Evolutionary conservation across 164 flowering plant species (phyloP), one percentile per base, ranked within the genome.

Genomic region (Kingdonia uniflora): DNA sequence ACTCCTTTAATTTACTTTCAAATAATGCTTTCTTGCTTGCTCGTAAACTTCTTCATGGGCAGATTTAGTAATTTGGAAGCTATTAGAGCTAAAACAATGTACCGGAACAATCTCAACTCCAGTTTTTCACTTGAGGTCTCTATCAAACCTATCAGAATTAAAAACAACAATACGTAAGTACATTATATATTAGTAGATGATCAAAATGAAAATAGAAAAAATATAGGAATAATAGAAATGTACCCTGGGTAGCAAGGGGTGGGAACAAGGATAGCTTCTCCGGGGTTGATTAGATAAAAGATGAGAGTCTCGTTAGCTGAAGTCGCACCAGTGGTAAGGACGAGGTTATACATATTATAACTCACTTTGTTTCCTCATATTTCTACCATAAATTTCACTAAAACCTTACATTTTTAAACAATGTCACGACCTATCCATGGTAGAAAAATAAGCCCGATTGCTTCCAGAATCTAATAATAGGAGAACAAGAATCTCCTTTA

Each of bases 81-180:
- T 52, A 21, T 67, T 71, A 0, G 68, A 59, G 54, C 75, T 74
- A 0, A 56, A 56, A 60, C 75, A 71, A 14, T 65, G 67, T 25
- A 71, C 62, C 1, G 75, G 75, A 10, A 74, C 64, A 14, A 74
- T 71, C 25, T 71, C 61, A 1, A 57, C 75, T 21, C 59, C 73
- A 0, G 75, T 74, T 52, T 74, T 39, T 74, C 77, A 74, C 56
- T 70, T 61, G 14, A 74, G 72, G 42, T 74, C 77, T 45, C 77
- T 58, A 23, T 74, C 77, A 19, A 74, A 74, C 33, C 76, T 72
- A 55, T 22, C 52, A 19, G 12, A 14, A 35, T 29, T 29, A 29
- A 29, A 0, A 37, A 1, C 12, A 41, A 41, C 17, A 37, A 7
- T 14, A 41, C 4, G 5, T 41, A 16, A 41, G 17, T 3, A 41